Base-by-base conservation (phyloP, 1,284 basidiomycete species). In the Apiotrichum siamense region DNA sequence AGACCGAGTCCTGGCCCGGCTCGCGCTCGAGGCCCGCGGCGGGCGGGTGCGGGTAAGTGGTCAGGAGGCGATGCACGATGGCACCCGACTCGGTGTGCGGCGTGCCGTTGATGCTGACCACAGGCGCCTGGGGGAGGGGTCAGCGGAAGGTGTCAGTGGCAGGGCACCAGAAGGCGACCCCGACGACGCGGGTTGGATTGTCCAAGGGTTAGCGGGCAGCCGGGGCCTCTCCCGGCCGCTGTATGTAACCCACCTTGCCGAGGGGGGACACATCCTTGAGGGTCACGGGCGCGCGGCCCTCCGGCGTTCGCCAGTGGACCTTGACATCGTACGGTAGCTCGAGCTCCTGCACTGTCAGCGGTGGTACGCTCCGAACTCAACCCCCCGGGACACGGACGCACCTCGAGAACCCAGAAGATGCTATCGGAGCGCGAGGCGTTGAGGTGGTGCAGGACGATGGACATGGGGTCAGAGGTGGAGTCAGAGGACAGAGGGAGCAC, bases 391-490 rank as follows among this genome's bases (percentile, higher is more conserved):
- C 7, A 9, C 23, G 37, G n/a, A n/a, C 66, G 50, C 45, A 69
- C 69, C 50, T 58, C 56, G 32, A 58, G 53, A 25, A 60, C 24
- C 59, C 53, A 55, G 25, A 52, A 68, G 36, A 70, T 61, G 33
- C 69, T 54, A 20, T 66, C 63, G 1, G 68, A 69, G 32, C 68
- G 58, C 15, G 67, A 70, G 23, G 40, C 35, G 50, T 67, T 64
- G 42, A 73, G 61, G 58, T 73, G 70, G 49, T 73, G 66, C 15
- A 70, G 49, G 17, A 54, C 58, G 54, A 71, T 66, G n/a, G 64
- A 26, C 66, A 66, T 69, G 25, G 38, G 13, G 44, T 7, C 3
- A 31, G 26, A 23, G 29, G n/a, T n/a, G n/a, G n/a, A n/a, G n/a
- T n/a, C n/a, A n/a, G n/a, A n/a, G n/a, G n/a, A n/a, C n/a, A n/a